Base-by-base conservation (phyloP, 768 basidiomycete genomes). In the Kwoniella europaea region DNA sequence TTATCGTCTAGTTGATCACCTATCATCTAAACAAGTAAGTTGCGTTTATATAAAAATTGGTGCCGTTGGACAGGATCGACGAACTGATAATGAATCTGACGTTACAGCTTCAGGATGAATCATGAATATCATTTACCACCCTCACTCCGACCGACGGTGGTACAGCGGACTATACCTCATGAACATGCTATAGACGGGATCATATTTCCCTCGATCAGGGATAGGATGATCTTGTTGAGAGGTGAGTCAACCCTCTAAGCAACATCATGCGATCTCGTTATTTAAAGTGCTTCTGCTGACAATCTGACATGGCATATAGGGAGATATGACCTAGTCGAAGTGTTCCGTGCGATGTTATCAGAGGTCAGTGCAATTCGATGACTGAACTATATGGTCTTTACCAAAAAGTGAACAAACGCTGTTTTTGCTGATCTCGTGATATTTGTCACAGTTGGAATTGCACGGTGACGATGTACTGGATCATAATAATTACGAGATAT, bases 381-480 rank as follows among this genome's bases (percentile, higher is more conserved):
- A 24, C 20, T 52, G 58, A 35, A 3, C 22, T 35, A 41, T 35
- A 13, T 18, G 20, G 18, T 4, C 43, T 16, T 46, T 35, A 12
- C 10, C 13, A 10, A 64, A 15, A 4, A 35, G 15, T 7, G 15
- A 52, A 35, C 35, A 35, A 35, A 22, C 58, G 55, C 16, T 24
- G 20, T 4, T 10, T 5, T 24, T 63, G 46, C 41, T 18, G 27
- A 42, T 57, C 10, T 24, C 20, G 60, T 35, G 18, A 10, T 56
- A 44, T 68, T 63, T 53, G 27, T 15, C 0, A 9, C 68, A 79
- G 74, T 73, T 68, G 35, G 42, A 88, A 2, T 87, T 95, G 55
- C 94, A 97, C 69, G 93, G 93, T 13, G 92, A 96, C 74, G 94
- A 98, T 77, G 91, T 94, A 22, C 86, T 97, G n/a, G 90, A 90